Percentiles rank a stretch among this genome's conserved stretches.
Conservation (phyloP, 1,284 basidiomycete species). For the Prillingera fragicola region DNA sequence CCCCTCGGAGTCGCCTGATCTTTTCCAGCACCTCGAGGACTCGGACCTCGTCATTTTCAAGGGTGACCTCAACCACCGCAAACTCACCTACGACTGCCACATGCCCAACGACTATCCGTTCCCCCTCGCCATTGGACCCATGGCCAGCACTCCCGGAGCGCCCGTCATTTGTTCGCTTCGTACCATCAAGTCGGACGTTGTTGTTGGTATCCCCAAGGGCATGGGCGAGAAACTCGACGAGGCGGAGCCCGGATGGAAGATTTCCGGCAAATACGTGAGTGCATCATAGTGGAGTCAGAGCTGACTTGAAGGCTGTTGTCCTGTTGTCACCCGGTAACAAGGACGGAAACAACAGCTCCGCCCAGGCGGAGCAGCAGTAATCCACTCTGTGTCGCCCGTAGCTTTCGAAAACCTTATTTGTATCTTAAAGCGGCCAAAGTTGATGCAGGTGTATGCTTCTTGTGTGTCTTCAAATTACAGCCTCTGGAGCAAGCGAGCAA, state of each 20-base stretch:
- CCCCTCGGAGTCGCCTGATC: conserved; percentile 81
- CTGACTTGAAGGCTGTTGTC: background rate
- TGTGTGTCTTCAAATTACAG: too few relatives aligned
- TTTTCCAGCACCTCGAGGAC: conserved; percentile 85
- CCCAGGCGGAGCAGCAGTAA: too few relatives aligned
- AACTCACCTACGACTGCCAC: conserved; percentile 88
- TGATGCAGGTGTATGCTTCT: too few relatives aligned
- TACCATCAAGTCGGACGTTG: conserved; percentile 78
- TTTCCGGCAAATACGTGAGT: conserved; percentile 78
- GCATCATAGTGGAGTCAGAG: background rate
- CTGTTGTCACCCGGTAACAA: conserved; percentile 5
- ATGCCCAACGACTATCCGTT: conserved; percentile 88
- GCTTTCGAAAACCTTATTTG: too few relatives aligned
- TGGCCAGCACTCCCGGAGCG: conserved; percentile 82
- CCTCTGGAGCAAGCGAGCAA: too few relatives aligned
- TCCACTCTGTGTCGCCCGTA: too few relatives aligned
- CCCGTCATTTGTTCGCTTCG: conserved; percentile 79
- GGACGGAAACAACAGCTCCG: background rate
- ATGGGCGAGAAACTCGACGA: conserved; percentile 76
- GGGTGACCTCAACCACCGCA: conserved; percentile 87
- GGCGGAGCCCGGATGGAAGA: conserved; percentile 92
- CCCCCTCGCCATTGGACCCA: conserved; percentile 84
- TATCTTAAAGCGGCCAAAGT: too few relatives aligned
- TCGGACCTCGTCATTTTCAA: conserved; percentile 95
- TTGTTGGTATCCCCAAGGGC: conserved; percentile 59